A percentile compares a stretch with the other conserved stretches of the same genome.
These are phyloP conservation scores for Cymbopogon flexuosus DNA, from an alignment of 202 grass and related monocot genomes.

Conservation along the genomic window DNA sequence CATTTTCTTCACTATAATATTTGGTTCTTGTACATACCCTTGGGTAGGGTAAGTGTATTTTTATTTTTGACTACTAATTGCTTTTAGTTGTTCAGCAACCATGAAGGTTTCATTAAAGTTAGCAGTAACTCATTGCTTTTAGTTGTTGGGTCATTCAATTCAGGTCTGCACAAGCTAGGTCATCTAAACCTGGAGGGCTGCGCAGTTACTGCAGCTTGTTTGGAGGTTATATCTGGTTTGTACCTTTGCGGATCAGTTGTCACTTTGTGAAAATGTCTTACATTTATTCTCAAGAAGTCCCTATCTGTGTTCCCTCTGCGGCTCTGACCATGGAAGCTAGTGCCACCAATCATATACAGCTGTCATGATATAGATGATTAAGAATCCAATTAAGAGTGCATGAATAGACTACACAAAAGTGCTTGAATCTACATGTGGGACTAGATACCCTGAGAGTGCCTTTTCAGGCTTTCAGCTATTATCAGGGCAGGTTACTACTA, in stretches of 20 bases:
- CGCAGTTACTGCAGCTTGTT: conserved; percentile 77
- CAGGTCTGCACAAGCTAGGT: conserved; percentile 73
- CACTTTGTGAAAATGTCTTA: not conserved
- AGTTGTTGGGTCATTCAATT: conserved; percentile 9
- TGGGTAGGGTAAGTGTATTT: not conserved
- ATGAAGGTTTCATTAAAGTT: not conserved
- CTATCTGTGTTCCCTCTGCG: not conserved
- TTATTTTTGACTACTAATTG: not conserved
- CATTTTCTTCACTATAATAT: not conserved
- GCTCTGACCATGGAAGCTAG: not conserved
- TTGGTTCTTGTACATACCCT: conserved; percentile 21
- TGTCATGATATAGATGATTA: not conserved
- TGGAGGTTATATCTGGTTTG: conserved; percentile 87
- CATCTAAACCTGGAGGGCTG: conserved; percentile 85
- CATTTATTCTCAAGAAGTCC: not conserved
- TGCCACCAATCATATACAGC: not conserved
- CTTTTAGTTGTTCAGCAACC: conserved; percentile 16
- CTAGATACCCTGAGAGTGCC: not conserved
- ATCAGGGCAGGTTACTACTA: no score
- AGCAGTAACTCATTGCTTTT: not conserved
- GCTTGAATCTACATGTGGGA: not conserved
- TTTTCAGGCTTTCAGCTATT: no score
- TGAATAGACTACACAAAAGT: not conserved
- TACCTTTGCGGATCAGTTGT: conserved; percentile 8
- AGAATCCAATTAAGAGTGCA: not conserved